Evolutionary conservation across 2,329 filamentous ascomycete genomes (phyloP).

Genomic region (Calonectria montana): DNA sequence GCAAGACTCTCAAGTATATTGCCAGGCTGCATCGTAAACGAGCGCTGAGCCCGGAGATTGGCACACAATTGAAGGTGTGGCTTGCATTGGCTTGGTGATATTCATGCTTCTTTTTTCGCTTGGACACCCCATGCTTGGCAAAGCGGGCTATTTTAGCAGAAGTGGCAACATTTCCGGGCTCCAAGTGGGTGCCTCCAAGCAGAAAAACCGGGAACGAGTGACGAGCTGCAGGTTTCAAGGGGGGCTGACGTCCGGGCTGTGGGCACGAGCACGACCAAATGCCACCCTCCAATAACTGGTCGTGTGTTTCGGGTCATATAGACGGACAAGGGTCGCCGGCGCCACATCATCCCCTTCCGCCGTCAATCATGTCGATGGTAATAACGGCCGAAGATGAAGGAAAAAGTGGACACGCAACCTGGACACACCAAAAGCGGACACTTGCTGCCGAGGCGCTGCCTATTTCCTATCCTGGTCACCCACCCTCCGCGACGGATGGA

Average conservation of each 20-base stretch:
- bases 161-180: neutral
- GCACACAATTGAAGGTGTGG: neutral
- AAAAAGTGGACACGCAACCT: neutral
- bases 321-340: neutral
- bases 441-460: neutral
- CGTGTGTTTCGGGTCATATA: neutral
- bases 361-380: neutral
- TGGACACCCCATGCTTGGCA: neutral
- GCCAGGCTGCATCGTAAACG: too few relatives aligned
- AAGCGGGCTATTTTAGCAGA: neutral
- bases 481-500: neutral
- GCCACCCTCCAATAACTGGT: neutral
- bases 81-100: neutral
- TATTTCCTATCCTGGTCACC: too few relatives aligned
- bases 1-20: too few relatives aligned
- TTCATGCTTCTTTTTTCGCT: slow-evolving; percentile 2
- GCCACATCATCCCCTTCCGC: neutral
- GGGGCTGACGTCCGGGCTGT: neutral
- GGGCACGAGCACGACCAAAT: neutral
- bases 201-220: neutral
- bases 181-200: neutral
- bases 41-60: neutral
- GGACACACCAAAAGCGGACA: neutral
- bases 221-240: neutral
- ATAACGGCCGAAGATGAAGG: neutral